Evolutionary conservation across 768 basidiomycete genomes (phyloP), one percentile per base, ranked within the genome.

Genomic region (Dacryopinax spathularia): DNA sequence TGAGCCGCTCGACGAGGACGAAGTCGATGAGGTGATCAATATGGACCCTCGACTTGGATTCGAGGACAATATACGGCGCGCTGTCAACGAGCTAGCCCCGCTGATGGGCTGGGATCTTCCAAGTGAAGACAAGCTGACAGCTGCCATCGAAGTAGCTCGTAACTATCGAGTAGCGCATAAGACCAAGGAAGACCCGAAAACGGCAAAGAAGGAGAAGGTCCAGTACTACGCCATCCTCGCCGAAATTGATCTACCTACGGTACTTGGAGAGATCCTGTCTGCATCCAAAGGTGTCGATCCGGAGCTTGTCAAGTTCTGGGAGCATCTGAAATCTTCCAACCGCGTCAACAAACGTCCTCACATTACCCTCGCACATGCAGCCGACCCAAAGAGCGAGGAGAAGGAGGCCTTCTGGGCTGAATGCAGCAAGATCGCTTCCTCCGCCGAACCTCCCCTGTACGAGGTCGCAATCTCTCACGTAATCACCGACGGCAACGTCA

Each of bases 221-320:
- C 79, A 91, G 34, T 99, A 95, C 73, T 97, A 80, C 70, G 94
- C 81, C 15, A 70, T 97, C 36, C 73, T 88, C 4, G 83, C 86
- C 10, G 91, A 95, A 69, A 65, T 92, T 33, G 81, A 90, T 68
- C 70, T 93, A 9, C 68, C 72, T 4, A 66, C 73, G 6, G 68
- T 83, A 37, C 72, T 92, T 27, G 78, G 73, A 22, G 65, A 72
- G 6, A 72, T 70, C n/a, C 66, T 89, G 15, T 68, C 71, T 13
- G 41, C 61, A 25, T 56, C 33, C 15, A 72, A 68, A 2, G 72
- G 67, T 18, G 78, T 73, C 33, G 69, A 71, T 22, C 70, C 73
- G 29, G 64, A 69, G 22, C 65, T 66, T 1, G 75, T 75, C 13
- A 74, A 64, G 4, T 79, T 89, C 64, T 88, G 83, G 80, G 68